Base-by-base conservation (phyloP, 345 rosid genomes). In the Carallia pectinifolia region DNA sequence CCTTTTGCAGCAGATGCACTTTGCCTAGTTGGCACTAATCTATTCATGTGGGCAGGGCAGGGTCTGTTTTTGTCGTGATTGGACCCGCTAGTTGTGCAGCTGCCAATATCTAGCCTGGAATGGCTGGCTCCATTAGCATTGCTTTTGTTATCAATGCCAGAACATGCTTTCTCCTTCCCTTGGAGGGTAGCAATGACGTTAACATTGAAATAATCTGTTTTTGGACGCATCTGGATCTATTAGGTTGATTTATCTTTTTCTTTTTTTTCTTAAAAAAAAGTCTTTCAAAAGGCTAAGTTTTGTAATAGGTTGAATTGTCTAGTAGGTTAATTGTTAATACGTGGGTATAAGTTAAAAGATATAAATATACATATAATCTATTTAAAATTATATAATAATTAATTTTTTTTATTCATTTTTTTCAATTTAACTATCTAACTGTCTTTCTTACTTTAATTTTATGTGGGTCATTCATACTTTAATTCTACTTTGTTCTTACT, bases 61-160 rank as follows among this genome's bases (percentile, higher is more conserved):
- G 59, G 30, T 19, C 8, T 48, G 52, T 36, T 27, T 7, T 37
- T 23, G 47, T 38, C 59, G 12, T 56, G 44, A 67, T 27, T 81
- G 76, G 74, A 71, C 71, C 76, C 52, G 50, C 67, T 65, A 53
- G 68, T 71, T 52, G 6, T 29, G 61, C 15, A 50, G 66, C 37
- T 17, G 62, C 71, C 31, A 62, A 59, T 40, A 30, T 64, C 39
- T 64, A 18, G 68, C 36, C 76, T 47, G 79, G 58, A 70, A 71
- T 60, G 67, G 64, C 62, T 29, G 68, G 71, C 62, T 17, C 29
- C 13, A 16, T 61, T 29, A 40, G 29, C 16, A 54, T 40, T 53
- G 66, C 30, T 64, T 58, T 70, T 53, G 12, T 40, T 61, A 27
- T 76, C 75, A 50, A 55, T 69, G 74, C 67, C 69, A 67, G 72